A percentile compares a stretch with the other conserved stretches of the same genome.
These are phyloP conservation scores for Coemansia sp. DNA, from an alignment of 192 early-diverging fungal genomes.

Conservation along the genomic window DNA sequence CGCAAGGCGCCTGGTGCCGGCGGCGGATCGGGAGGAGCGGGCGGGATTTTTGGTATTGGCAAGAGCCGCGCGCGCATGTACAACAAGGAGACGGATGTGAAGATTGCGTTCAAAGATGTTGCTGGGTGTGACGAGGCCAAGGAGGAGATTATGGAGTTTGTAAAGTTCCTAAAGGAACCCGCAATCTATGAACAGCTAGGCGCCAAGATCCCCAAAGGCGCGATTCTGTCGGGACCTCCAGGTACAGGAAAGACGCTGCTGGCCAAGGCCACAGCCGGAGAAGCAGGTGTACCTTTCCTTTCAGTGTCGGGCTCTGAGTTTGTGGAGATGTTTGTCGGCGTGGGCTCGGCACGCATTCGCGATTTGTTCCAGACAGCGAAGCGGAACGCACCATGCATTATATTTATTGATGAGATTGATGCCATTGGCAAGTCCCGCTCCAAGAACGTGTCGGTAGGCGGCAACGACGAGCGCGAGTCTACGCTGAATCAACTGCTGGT, in stretches of 20 bases:
- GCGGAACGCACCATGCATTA: slow-evolving; percentile 96
- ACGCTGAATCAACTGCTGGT: slow-evolving; percentile 98
- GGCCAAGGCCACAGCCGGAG: slow-evolving; percentile 98
- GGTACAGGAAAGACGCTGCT: slow-evolving; percentile 98
- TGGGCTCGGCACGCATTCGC: slow-evolving; percentile 87
- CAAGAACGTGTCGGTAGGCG: slow-evolving; percentile 79
- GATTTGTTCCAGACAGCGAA: slow-evolving; percentile 97
- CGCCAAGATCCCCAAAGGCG: slow-evolving; percentile 98
- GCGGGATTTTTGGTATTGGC: slow-evolving; percentile 94
- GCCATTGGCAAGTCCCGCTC: slow-evolving; percentile 98
- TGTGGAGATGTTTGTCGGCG: slow-evolving; percentile 99
- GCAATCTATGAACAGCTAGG: slow-evolving; percentile 86
- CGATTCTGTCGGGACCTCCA: slow-evolving; percentile 88
- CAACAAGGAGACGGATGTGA: slow-evolving; percentile 95
- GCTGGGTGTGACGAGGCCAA: slow-evolving; percentile 99
- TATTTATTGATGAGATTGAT: slow-evolving; percentile 99
- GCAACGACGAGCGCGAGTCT: slow-evolving; percentile 97
- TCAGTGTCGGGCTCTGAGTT: slow-evolving; percentile 99
- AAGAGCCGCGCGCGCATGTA: slow-evolving; percentile 95
- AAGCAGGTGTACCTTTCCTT: slow-evolving; percentile 96
- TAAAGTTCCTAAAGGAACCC: slow-evolving; percentile 98
- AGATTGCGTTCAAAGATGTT: slow-evolving; percentile 98
- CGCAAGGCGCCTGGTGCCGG: slow-evolving; percentile 70
- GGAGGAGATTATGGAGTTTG: slow-evolving; percentile 99
- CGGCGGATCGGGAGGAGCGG: slow-evolving; percentile 60